A percentile compares a stretch with the other conserved stretches of the same genome.
phyloP scores from a whole-genome alignment of 441 rosid genomes.

The Macaranga tanarius region DNA sequence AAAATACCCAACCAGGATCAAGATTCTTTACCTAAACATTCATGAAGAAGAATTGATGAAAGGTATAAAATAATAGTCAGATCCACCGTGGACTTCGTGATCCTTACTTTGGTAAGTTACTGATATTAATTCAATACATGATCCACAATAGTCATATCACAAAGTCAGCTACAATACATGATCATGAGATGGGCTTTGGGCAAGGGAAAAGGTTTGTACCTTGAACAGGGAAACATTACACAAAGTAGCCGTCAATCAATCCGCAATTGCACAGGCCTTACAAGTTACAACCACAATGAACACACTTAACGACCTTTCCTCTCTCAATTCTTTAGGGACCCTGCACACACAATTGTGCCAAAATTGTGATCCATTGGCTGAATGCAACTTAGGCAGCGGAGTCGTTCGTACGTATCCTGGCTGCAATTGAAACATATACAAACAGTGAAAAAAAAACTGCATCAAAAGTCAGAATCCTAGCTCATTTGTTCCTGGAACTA shows the following conservation, averaged over 20 bases:
- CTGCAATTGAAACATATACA: conserved; percentile 27
- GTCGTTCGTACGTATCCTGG: conserved; percentile 62
- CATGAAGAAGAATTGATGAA: too few species aligned
- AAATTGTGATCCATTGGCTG: conserved; percentile 65
- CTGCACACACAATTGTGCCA: conserved; percentile 56
- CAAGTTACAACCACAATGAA: conserved; percentile 60
- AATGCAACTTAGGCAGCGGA: conserved; percentile 63
- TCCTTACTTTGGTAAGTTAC: background rate
- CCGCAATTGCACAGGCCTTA: conserved; percentile 59
- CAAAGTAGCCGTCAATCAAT: conserved; percentile 21
- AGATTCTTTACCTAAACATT: too few species aligned
- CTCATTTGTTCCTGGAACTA: background rate
- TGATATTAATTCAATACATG: background rate
- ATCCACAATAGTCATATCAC: conserved; percentile 4
- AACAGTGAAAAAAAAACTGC: background rate
- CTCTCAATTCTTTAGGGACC: conserved; percentile 56
- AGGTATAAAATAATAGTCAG: too few species aligned
- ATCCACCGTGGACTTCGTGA: background rate
- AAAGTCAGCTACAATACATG: background rate
- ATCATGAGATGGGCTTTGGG: background rate
- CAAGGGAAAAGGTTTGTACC: background rate
- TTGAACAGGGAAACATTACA: background rate
- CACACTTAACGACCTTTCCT: conserved; percentile 64
- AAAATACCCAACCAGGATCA: too few species aligned
- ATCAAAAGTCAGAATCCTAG: background rate